Evolutionary conservation across 2,329 filamentous ascomycete species (phyloP).

Genomic region (Alternaria sp.): DNA sequence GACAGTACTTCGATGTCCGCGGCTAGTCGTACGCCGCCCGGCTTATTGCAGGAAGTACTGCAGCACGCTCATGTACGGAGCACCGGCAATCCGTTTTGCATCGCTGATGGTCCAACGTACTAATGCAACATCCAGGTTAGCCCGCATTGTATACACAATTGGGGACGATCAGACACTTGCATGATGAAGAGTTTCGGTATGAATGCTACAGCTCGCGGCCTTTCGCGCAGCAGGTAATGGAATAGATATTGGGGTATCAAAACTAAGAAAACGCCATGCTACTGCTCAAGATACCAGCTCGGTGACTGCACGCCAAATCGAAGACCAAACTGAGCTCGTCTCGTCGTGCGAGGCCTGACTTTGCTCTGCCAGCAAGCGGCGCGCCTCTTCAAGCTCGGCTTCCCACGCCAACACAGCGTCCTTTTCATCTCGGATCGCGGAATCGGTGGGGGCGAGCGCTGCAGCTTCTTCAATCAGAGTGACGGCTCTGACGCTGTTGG

Average conservation of each 20-base stretch:
- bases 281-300: slow-evolving; percentile 21
- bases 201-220: neutral
- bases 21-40: no score
- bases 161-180: neutral
- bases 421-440: slow-evolving; percentile 33
- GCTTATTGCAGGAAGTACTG: neutral
- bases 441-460: slow-evolving; percentile 29
- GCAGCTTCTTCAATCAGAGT: slow-evolving; percentile 32
- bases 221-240: neutral
- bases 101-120: neutral
- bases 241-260: slow-evolving; percentile 6
- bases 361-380: slow-evolving; percentile 10
- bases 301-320: slow-evolving; percentile 1
- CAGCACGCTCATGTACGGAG: neutral
- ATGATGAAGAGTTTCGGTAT: neutral
- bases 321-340: neutral
- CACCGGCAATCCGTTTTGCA: neutral
- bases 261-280: neutral
- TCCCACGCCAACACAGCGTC: slow-evolving; percentile 29
- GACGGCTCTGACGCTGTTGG: slow-evolving; percentile 24
- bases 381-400: slow-evolving; percentile 23
- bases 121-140: neutral
- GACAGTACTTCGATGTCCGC: no score
- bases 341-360: neutral
- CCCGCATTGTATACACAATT: neutral